Evolutionary conservation across 257 asterid species (phyloP), one percentile per base, ranked within the genome.

Genomic region (Leptodermis oblonga): DNA sequence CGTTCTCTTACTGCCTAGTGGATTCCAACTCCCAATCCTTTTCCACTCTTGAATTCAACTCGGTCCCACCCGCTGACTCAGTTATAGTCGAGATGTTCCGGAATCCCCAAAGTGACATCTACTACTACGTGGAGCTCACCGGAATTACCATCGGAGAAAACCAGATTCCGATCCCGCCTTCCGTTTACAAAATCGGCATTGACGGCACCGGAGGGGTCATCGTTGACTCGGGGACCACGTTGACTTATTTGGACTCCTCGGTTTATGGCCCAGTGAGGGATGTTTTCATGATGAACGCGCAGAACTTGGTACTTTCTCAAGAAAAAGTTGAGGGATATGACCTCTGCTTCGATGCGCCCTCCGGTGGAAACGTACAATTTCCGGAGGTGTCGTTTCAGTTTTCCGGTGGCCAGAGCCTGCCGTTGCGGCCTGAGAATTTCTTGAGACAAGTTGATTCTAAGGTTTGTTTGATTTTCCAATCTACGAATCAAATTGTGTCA

Each of bases 371-470:
- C 65, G 6, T 60, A 31, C 6, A 60, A 1, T 23, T 23, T 15
- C 45, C 65, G 26, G 13, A 43, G 10, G 34, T 60, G 28, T 60
- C 65, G 15, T 33, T 60, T n/a, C 65, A 60, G 45, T 60, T 60
- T 60, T 33, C 65, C 3, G 7, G 11, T 5, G 65, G 43, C 5
- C 12, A 33, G 34, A 60, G 42, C 7, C 23, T 33, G 26, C 22
- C 3, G 22, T 13, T 90, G 75, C 82, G 54, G 52, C 73, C 95
- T 62, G 56, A 10, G 7, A 90, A 85, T 51, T 85, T 77, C 79
- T 68, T 88, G 54, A 71, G 85, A 0, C 86, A 85, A 77, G 96
- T 85, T 62, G 84, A 79, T 30, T 26, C 64, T 4, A 15, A n/a
- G 18, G 3, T 13, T 58, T 58, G 64, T 34, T 31, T 58, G 41